These are phyloP conservation scores for Beauveria sp. DNA, from an alignment of 2,329 filamentous ascomycete species.

Conservation along the genomic window DNA sequence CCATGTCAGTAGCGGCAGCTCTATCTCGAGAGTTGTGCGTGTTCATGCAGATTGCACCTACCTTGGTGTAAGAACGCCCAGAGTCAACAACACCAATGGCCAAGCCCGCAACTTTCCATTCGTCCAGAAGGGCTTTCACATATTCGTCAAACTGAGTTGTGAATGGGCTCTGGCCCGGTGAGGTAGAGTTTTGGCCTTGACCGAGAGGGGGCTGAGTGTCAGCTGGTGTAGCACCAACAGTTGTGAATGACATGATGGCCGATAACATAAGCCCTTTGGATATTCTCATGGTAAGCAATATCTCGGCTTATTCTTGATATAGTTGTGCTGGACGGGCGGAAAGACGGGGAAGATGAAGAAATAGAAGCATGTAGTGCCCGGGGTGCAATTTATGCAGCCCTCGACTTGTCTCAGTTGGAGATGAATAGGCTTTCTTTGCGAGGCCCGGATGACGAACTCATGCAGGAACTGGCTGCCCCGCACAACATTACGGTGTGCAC, in stretches of 20 bases:
- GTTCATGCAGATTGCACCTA: conserved; percentile 14
- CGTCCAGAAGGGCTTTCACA: conserved; percentile 13
- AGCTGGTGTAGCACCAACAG: not conserved
- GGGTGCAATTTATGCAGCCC: not conserved
- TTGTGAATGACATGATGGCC: not conserved
- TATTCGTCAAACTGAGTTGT: conserved; percentile 11
- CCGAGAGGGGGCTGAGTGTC: not conserved
- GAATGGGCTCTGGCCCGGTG: conserved; percentile 9
- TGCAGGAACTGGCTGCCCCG: not conserved
- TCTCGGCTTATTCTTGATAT: not conserved
- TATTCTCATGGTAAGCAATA: not conserved
- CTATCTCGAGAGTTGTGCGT: not conserved
- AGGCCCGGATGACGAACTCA: not conserved
- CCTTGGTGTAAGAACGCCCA: conserved; percentile 31
- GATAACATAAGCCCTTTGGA: not conserved
- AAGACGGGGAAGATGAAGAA: too few relatives aligned
- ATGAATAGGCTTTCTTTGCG: not conserved
- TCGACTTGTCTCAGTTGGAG: not conserved
- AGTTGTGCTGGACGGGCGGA: too few relatives aligned
- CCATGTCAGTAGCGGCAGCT: too few relatives aligned
- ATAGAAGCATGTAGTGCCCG: not conserved
- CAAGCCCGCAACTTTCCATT: conserved; percentile 41
- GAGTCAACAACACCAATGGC: conserved; percentile 40
- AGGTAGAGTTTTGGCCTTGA: not conserved
- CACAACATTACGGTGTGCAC: not conserved